Conservation (phyloP, 2,329 filamentous ascomycete species). For the Hypoxylon sp. region DNA sequence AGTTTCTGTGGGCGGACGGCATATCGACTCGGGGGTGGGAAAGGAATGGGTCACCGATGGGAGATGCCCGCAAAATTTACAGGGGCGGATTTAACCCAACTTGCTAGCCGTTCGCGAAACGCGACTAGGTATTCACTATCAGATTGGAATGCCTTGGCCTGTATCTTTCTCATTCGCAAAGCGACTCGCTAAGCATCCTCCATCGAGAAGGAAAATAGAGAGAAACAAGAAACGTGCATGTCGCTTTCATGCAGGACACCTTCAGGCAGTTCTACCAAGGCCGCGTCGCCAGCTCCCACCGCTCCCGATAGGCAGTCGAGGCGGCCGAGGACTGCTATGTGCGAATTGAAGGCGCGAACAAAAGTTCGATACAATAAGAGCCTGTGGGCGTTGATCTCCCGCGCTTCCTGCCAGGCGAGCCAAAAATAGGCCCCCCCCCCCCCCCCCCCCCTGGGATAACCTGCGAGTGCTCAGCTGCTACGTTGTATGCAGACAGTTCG, state of each 20-base stretch:
- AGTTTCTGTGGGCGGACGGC: background rate
- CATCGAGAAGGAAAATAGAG: conserved; percentile 15
- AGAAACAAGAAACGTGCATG: background rate
- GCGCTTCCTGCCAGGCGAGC: conserved; percentile 27
- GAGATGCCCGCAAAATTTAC: conserved; percentile 30
- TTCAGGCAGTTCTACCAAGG: conserved; percentile 23
- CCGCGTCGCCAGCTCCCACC: conserved; percentile 5
- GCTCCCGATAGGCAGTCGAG: conserved; percentile 17
- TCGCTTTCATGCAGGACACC: conserved; percentile 10
- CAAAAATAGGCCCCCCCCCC: too few relatives aligned
- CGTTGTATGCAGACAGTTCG: conserved; percentile 31
- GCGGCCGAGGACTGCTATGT: conserved; percentile 9
- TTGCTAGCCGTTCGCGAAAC: conserved; percentile 29
- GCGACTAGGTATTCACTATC: conserved; percentile 24
- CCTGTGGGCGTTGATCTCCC: conserved; percentile 31
- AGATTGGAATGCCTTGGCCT: conserved; percentile 35
- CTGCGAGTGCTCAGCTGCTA: conserved; percentile 28
- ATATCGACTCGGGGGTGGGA: background rate
- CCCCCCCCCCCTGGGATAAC: conserved; percentile 7
- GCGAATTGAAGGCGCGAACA: conserved; percentile 2
- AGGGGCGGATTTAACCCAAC: conserved; percentile 23
- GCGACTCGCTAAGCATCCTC: conserved; percentile 29
- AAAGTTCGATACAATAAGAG: background rate
- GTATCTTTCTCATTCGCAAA: too few relatives aligned
- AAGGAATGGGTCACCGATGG: conserved; percentile 19